A percentile compares a stretch with the other conserved stretches of the same genome.
phyloP scores from a whole-genome alignment of 2,329 filamentous ascomycete genomes.

The Aspergillaceae sp. region DNA sequence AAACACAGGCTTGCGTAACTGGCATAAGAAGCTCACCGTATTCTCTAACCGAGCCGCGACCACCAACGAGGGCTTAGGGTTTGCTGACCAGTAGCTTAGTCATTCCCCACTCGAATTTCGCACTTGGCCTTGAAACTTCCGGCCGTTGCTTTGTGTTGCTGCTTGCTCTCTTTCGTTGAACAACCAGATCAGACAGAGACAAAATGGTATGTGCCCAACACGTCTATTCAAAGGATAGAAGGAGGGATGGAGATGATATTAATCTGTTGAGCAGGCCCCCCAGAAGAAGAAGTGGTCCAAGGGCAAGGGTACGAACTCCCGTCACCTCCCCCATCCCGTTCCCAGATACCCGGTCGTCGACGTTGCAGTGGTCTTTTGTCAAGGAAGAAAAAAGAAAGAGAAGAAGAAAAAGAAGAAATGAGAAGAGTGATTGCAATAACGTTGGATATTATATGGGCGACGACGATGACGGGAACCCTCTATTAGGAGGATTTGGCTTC shows the following conservation, averaged over 20 bases:
- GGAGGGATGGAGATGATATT: constrained; percentile 2
- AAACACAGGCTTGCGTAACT: no score
- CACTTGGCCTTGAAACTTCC: constrained; percentile 21
- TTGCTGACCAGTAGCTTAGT: constrained; percentile 16
- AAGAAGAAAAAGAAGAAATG: constrained; percentile 15
- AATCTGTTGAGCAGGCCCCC: constrained; percentile 32
- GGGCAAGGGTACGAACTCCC: constrained; percentile 43
- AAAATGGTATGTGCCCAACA: constrained; percentile 27
- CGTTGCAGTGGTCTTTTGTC: neutral
- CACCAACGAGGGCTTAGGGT: constrained; percentile 27
- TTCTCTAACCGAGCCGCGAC: constrained; percentile 11
- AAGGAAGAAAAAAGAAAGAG: constrained; percentile 4
- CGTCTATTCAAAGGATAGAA: no score
- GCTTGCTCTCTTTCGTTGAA: constrained; percentile 25
- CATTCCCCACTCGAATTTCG: constrained; percentile 33
- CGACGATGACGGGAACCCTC: no score
- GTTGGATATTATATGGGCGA: neutral
- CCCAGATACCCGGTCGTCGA: constrained; percentile 2
- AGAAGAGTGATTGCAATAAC: constrained; percentile 3
- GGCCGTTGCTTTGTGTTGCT: constrained; percentile 14
- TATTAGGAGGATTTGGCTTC: no score
- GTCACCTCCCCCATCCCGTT: constrained; percentile 2
- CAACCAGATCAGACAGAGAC: constrained; percentile 26
- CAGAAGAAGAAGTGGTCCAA: constrained; percentile 52
- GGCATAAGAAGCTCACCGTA: no score